Percentiles rank a stretch among this genome's conserved stretches.
These are phyloP conservation scores for Tuber borchii DNA, from an alignment of 495 filamentous ascomycete species.

Conservation along the genomic window DNA sequence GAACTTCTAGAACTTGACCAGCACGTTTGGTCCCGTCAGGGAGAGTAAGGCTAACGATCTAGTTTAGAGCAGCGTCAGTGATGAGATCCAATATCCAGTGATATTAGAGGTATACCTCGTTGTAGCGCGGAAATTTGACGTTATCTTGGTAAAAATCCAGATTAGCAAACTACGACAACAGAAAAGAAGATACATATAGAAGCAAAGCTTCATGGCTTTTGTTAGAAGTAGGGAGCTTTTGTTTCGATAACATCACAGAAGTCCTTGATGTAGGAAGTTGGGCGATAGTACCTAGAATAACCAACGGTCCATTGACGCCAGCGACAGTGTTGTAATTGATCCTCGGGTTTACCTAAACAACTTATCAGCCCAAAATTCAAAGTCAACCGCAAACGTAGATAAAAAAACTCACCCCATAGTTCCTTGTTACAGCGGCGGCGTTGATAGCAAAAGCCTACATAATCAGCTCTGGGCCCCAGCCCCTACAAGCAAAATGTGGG, in stretches of 20 bases:
- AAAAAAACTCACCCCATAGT: constrained; percentile 33
- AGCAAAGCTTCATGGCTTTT: background rate
- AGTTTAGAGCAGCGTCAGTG: background rate
- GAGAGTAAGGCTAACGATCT: constrained; percentile 87
- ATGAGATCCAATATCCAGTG: background rate
- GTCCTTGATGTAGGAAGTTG: background rate
- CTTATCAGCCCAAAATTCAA: constrained; percentile 6
- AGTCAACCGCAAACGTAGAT: background rate
- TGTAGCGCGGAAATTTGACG: constrained; percentile 96
- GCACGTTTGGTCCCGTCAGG: constrained; percentile 90
- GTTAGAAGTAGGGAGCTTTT: background rate
- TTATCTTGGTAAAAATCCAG: constrained; percentile 46
- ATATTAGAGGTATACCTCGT: constrained; percentile 51
- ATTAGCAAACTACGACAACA: background rate
- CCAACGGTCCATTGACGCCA: constrained; percentile 94
- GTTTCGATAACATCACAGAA: background rate
- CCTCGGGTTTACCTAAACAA: constrained; percentile 32
- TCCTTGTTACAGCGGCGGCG: constrained; percentile 41
- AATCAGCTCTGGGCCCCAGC: constrained; percentile 10
- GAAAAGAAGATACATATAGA: background rate
- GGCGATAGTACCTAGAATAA: constrained; percentile 71
- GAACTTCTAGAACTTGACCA: constrained; percentile 93
- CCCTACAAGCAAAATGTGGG: constrained; percentile 14
- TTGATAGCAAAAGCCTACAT: constrained; percentile 41
- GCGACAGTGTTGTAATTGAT: constrained; percentile 87